These are phyloP conservation scores for Liquidambar formosana DNA, from an alignment of 164 flowering plant genomes.

Conservation along the genomic window DNA sequence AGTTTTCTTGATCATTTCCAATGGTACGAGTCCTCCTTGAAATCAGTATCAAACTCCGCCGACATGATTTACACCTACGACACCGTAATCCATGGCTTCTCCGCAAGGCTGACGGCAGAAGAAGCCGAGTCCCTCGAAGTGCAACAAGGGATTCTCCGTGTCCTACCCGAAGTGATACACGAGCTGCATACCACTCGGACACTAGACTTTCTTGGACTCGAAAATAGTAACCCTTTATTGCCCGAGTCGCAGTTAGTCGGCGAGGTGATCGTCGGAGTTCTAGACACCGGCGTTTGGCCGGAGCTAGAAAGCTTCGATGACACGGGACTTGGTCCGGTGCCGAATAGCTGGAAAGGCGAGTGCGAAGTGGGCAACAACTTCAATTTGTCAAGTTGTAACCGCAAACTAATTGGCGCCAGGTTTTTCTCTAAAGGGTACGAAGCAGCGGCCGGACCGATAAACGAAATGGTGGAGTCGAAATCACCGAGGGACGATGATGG, in stretches of 20 bases:
- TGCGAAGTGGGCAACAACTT: constrained; percentile 60
- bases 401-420: constrained; percentile 82
- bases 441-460: constrained; percentile 62
- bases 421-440: constrained; percentile 77
- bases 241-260: constrained; percentile 39
- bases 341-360: constrained; percentile 66
- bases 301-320: constrained; percentile 71
- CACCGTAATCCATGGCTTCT: constrained; percentile 70
- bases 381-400: constrained; percentile 56
- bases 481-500: constrained; percentile 93
- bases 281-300: constrained; percentile 95
- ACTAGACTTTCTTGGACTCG: constrained; percentile 82
- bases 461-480: constrained; percentile 69
- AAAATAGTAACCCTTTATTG: constrained; percentile 17
- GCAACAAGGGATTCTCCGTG: constrained; percentile 54
- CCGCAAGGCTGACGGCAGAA: constrained; percentile 55
- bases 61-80: constrained; percentile 67
- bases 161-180: constrained; percentile 55
- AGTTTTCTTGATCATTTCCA: constrained; percentile 42
- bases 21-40: constrained; percentile 73
- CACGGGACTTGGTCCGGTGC: constrained; percentile 66
- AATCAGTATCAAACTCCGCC: constrained; percentile 59
- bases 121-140: constrained; percentile 51
- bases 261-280: constrained; percentile 74
- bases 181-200: constrained; percentile 90